These are phyloP conservation scores for Misopates orontium DNA, from an alignment of 257 asterid species.

Conservation along the genomic window DNA sequence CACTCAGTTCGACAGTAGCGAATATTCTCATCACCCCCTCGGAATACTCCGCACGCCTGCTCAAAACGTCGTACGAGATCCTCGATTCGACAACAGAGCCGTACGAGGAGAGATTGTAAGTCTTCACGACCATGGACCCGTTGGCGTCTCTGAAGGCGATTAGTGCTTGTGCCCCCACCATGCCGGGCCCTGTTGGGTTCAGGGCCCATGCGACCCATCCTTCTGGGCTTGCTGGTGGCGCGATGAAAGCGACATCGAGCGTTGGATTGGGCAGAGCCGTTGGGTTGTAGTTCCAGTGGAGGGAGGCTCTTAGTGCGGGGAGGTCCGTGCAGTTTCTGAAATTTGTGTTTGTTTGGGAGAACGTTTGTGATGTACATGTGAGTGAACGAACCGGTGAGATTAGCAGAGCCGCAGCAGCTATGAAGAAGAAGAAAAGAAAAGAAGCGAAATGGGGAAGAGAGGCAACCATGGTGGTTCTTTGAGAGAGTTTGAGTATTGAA, in stretches of 20 bases:
- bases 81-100: conserved; percentile 24
- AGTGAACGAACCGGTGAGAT: conserved; percentile 33
- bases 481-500: too few relatives aligned
- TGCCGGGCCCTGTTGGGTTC: conserved; percentile 52
- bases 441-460: too few relatives aligned
- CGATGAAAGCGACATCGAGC: conserved; percentile 50
- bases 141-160: conserved; percentile 43
- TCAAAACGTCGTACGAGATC: conserved; percentile 37
- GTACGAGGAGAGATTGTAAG: conserved; percentile 46
- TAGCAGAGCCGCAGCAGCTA: conserved; percentile 12
- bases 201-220: conserved; percentile 79
- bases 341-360: conserved; percentile 21
- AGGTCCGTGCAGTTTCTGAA: conserved; percentile 37
- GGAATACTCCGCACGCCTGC: conserved; percentile 34
- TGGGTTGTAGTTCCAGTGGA: conserved; percentile 40
- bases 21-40: conserved; percentile 31
- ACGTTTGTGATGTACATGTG: conserved; percentile 30
- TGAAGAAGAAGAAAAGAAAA: conserved; percentile 1
- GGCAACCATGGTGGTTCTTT: too few relatives aligned
- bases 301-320: conserved; percentile 32
- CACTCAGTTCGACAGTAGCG: not conserved
- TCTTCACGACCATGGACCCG: conserved; percentile 40
- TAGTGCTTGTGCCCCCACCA: conserved; percentile 59
- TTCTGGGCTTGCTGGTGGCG: conserved; percentile 49
- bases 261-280: conserved; percentile 23